Evolutionary conservation across 257 asterid species (phyloP), one percentile per base, ranked within the genome.

Genomic region (Thymus quinquecostatus): DNA sequence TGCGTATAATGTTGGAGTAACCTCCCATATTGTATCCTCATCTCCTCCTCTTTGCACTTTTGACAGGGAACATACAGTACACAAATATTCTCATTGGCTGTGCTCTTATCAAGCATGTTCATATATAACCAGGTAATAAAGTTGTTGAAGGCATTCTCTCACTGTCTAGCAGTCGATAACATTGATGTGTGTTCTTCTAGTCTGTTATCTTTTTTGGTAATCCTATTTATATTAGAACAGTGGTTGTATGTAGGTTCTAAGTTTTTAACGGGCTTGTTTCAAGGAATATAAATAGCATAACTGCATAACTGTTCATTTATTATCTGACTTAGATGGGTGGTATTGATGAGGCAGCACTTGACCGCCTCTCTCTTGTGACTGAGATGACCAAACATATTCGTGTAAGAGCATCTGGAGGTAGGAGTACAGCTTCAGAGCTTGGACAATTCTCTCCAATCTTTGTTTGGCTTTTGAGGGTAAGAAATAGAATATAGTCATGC

Each of bases 351-450:
- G 97, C 96, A 81, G 95, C 99, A 64, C 88, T 95, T 50, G 99
- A 95, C 81, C 96, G 98, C 54, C 93, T 95, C 60, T 95, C 99
- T 70, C 96, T 95, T 68, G 99, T 95, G 76, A 95, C 99, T 41
- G 99, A 95, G 86, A 95, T 92, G 99, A 92, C 98, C 69, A 95
- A 95, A 88, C 99, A 90, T 82, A 95, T 95, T 71, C 96, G 99
- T 38, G 96, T 92, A 33, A 85, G 96, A 80, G 98, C 99, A 34
- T 88, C 97, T 66, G 96, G 94, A 56, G 94, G 96, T 53, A 88
- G 82, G 82, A 83, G 82, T 77, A 82, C 96, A 67, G 88, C 95
- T 79, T 84, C 99, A 8, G 98, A 95, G 86, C 87, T 95, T 14
- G 97, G 97, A 60, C 98, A 95, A 75, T 92, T 88, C 80, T 90